Percentiles rank a stretch among this genome's conserved stretches.
Conservation (phyloP, 495 filamentous ascomycete genomes). For the Trichoderma erinaceum region DNA sequence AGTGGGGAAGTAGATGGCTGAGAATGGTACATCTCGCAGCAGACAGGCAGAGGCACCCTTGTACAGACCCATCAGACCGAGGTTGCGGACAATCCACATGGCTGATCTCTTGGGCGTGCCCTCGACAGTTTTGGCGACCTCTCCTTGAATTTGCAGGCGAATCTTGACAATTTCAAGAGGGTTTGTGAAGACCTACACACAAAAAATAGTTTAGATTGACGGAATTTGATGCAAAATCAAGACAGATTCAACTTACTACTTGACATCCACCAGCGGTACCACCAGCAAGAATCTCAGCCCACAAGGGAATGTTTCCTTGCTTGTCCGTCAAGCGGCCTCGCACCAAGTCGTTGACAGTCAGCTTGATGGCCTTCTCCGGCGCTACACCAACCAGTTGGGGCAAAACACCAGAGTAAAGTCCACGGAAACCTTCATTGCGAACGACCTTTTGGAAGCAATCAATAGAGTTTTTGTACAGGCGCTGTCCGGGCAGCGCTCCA, state of each 20-base stretch:
- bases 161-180: conserved; percentile 99
- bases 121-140: conserved; percentile 83
- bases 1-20: conserved; percentile 96
- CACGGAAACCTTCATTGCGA: conserved; percentile 80
- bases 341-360: conserved; percentile 94
- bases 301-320: conserved; percentile 65
- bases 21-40: conserved; percentile 94
- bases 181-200: conserved; percentile 79
- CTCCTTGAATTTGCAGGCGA: conserved; percentile 93
- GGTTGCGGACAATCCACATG: conserved; percentile 93
- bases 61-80: conserved; percentile 93
- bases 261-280: conserved; percentile 88
- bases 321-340: conserved; percentile 70
- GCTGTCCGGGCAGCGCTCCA: conserved; percentile 68
- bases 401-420: conserved; percentile 88
- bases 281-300: conserved; percentile 78
- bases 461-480: conserved; percentile 91
- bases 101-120: conserved; percentile 80
- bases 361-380: conserved; percentile 97
- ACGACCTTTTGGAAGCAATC: conserved; percentile 92
- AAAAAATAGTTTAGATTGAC: conserved; percentile 14
- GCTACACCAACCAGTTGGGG: conserved; percentile 95
- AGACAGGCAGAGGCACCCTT: conserved; percentile 96
- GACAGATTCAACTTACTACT: conserved; percentile 61
- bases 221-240: conserved; percentile 1